phyloP scores from a whole-genome alignment of 495 filamentous ascomycete genomes.

The Aspergillus steynii region DNA sequence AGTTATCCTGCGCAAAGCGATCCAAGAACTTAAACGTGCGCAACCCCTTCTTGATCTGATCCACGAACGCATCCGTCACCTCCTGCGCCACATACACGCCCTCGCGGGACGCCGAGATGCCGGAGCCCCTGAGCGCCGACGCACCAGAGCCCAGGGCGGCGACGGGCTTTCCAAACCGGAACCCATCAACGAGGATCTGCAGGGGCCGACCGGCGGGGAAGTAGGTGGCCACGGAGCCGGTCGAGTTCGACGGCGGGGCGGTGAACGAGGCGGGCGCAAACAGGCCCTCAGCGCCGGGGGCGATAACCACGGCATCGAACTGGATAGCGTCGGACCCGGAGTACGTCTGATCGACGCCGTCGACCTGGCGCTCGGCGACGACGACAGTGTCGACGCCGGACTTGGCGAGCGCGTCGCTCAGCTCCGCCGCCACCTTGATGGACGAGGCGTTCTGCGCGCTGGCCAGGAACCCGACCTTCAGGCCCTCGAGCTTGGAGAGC shows the following conservation, averaged over 20 bases:
- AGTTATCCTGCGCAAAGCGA: slow-evolving; percentile 39
- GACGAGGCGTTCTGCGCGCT: slow-evolving; percentile 38
- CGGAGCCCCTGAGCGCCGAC: slow-evolving; percentile 43
- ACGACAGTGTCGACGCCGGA: slow-evolving; percentile 57
- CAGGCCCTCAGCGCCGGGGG: slow-evolving; percentile 55
- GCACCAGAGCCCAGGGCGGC: slow-evolving; percentile 55
- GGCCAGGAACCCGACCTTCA: slow-evolving; percentile 69
- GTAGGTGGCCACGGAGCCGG: slow-evolving; percentile 43
- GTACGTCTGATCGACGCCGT: slow-evolving; percentile 69
- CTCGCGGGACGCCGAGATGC: slow-evolving; percentile 33
- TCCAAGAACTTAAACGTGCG: slow-evolving; percentile 65
- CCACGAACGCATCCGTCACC: slow-evolving; percentile 39
- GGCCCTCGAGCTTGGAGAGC: slow-evolving; percentile 59
- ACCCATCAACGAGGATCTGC: slow-evolving; percentile 67
- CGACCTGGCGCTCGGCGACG: slow-evolving; percentile 59
- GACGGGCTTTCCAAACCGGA: slow-evolving; percentile 73
- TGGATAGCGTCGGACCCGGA: slow-evolving; percentile 65
- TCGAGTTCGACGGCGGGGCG: slow-evolving; percentile 16
- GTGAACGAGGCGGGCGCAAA: slow-evolving; percentile 40
- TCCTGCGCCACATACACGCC: slow-evolving; percentile 53
- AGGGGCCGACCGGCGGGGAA: slow-evolving; percentile 64
- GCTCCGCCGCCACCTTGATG: slow-evolving; percentile 46
- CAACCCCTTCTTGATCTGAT: slow-evolving; percentile 58
- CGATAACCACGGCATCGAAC: slow-evolving; percentile 70
- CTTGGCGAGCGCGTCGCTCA: slow-evolving; percentile 46